A percentile compares a stretch with the other conserved stretches of the same genome.
phyloP scores from a whole-genome alignment of 1,284 basidiomycete genomes.

The Caloboletus inedulis region DNA sequence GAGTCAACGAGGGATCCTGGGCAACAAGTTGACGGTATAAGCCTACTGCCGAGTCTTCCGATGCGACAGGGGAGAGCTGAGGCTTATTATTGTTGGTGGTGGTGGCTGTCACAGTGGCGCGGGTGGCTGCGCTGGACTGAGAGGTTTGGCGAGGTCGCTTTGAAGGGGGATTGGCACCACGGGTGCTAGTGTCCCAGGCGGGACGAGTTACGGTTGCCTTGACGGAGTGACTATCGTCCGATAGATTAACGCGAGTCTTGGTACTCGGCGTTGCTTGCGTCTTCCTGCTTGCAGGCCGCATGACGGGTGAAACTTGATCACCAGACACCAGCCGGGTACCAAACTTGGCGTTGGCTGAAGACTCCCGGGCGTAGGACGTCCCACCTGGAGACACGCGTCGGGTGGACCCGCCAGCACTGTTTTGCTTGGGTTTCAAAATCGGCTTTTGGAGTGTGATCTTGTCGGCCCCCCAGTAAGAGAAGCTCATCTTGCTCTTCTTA shows the following conservation, averaged over 20 bases:
- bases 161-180: constrained; percentile 39
- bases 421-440: constrained; percentile 49
- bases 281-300: constrained; percentile 63
- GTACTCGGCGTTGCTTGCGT: constrained; percentile 50
- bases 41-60: constrained; percentile 79
- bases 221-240: constrained; percentile 60
- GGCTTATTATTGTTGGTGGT: constrained; percentile 38
- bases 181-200: constrained; percentile 66
- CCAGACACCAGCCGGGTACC: constrained; percentile 66
- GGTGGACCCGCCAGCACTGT: constrained; percentile 35
- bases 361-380: constrained; percentile 66
- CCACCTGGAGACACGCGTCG: constrained; percentile 48
- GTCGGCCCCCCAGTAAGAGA: constrained; percentile 87
- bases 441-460: constrained; percentile 82
- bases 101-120: constrained; percentile 21
- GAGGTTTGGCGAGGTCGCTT: constrained; percentile 67
- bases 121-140: constrained; percentile 54
- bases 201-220: constrained; percentile 68
- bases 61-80: constrained; percentile 70
- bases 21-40: constrained; percentile 75
- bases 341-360: constrained; percentile 82
- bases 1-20: constrained; percentile 64
- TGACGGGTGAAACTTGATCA: constrained; percentile 42
- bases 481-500: constrained; percentile 86
- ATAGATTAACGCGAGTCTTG: constrained; percentile 39